Conservation (phyloP, 2,329 filamentous ascomycete genomes). For the Fonsecaea monophora region DNA sequence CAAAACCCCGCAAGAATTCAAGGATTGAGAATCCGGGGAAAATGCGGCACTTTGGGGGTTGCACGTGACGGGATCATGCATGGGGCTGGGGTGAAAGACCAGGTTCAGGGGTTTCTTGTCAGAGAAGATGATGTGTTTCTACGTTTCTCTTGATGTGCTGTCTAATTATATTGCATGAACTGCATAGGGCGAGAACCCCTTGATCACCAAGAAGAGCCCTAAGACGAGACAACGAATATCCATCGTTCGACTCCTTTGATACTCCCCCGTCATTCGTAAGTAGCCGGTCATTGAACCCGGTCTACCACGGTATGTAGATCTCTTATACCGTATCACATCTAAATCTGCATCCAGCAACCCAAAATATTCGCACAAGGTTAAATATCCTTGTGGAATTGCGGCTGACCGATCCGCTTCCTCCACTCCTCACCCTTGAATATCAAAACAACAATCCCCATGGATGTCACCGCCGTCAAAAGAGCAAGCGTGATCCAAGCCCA, state of each 20-base stretch:
- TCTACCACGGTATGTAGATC: not conserved
- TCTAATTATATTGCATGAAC: too few species aligned
- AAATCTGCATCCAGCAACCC: not conserved
- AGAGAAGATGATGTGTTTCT: not conserved
- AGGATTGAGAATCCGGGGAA: not conserved
- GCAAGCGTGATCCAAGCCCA: conserved; percentile 16
- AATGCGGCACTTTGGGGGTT: not conserved
- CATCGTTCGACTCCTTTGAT: not conserved
- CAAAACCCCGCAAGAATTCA: not conserved
- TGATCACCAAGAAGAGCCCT: not conserved
- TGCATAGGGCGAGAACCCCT: too few species aligned
- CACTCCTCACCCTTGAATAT: conserved; percentile 11
- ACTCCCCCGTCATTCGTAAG: not conserved
- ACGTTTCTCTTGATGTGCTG: too few species aligned
- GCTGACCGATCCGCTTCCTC: conserved; percentile 14
- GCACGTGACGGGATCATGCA: not conserved
- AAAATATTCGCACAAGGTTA: not conserved
- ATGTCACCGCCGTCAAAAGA: conserved; percentile 2
- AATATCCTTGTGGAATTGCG: conserved; percentile 6
- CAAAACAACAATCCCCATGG: conserved; percentile 3
- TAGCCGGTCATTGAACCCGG: too few species aligned
- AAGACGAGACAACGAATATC: not conserved
- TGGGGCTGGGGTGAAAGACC: not conserved
- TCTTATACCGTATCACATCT: not conserved
- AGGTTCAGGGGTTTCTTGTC: not conserved